These are phyloP conservation scores for Podospora australis DNA, from an alignment of 495 filamentous ascomycete genomes.

Conservation along the genomic window DNA sequence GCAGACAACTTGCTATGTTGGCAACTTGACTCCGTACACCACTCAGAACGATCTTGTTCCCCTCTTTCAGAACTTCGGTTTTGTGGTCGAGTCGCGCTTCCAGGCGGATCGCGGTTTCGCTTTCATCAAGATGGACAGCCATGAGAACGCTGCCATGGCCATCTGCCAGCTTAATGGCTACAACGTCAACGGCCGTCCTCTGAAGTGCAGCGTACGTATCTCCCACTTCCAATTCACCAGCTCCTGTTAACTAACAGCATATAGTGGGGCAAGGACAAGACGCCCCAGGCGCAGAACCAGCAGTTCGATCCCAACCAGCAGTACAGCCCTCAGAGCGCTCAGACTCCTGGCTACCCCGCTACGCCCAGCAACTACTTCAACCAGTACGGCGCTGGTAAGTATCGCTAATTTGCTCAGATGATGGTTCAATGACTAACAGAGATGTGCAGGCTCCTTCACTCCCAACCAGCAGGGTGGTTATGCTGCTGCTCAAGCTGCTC, in stretches of 20 bases:
- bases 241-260: conserved; percentile 22
- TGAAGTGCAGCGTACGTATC: conserved; percentile 84
- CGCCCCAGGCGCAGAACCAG: conserved; percentile 64
- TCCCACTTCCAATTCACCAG: not conserved
- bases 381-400: conserved; percentile 76
- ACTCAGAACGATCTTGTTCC: conserved; percentile 92
- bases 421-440: conserved; percentile 16
- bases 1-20: conserved; percentile 99
- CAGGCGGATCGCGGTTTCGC: conserved; percentile 97
- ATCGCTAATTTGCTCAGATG: conserved; percentile 10
- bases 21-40: conserved; percentile 96
- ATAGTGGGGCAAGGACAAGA: conserved; percentile 98
- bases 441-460: conserved; percentile 37
- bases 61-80: conserved; percentile 97
- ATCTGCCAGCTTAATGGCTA: conserved; percentile 97
- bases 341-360: conserved; percentile 55
- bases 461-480: conserved; percentile 49
- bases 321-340: conserved; percentile 59
- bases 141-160: conserved; percentile 96
- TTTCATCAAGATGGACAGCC: conserved; percentile 98
- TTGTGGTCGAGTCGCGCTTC: conserved; percentile 93
- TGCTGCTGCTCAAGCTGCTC: conserved; percentile 42
- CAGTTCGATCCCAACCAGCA: conserved; percentile 75
- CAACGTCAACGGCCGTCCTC: conserved; percentile 91
- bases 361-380: conserved; percentile 85